phyloP scores from a whole-genome alignment of 352 stramenopile genomes.

The Pythium biforme region DNA sequence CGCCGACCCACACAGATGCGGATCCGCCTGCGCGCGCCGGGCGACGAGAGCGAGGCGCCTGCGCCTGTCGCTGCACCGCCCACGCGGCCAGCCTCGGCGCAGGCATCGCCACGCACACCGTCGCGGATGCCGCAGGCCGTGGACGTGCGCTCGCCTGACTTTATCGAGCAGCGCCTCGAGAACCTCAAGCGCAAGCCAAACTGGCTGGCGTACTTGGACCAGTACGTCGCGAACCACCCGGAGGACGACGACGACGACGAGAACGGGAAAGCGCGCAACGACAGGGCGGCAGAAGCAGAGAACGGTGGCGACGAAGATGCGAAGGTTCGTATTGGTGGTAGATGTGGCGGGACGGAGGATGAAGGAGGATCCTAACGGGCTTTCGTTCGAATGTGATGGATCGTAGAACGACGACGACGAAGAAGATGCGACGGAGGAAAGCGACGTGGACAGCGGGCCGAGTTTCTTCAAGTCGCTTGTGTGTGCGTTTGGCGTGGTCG shows the following conservation, averaged over 20 bases:
- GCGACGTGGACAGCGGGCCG: constrained; percentile 5
- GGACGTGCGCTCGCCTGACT: constrained; percentile 74
- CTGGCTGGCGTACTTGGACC: constrained; percentile 63
- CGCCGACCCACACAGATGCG: too few relatives aligned
- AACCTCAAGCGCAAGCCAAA: constrained; percentile 80
- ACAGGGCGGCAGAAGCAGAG: background rate
- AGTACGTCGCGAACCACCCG: constrained; percentile 64
- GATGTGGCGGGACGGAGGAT: background rate
- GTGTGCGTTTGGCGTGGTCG: constrained; percentile 54
- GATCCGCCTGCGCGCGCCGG: constrained; percentile 62
- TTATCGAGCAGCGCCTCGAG: constrained; percentile 83
- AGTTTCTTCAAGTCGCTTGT: constrained; percentile 52
- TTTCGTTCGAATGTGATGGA: background rate
- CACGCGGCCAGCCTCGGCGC: constrained; percentile 15
- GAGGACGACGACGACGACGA: constrained; percentile 37
- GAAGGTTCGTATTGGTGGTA: background rate
- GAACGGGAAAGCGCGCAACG: background rate
- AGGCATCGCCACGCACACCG: constrained; percentile 27
- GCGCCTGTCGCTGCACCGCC: constrained; percentile 5
- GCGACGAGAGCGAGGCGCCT: constrained; percentile 40
- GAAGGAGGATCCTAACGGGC: background rate
- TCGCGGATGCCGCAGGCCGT: constrained; percentile 41
- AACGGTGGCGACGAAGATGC: background rate
- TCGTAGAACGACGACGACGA: constrained; percentile 2
- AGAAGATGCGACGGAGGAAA: constrained; percentile 3